Evolutionary conservation across 2,329 filamentous ascomycete species (phyloP).

Genomic region (Colletotrichum sojae): DNA sequence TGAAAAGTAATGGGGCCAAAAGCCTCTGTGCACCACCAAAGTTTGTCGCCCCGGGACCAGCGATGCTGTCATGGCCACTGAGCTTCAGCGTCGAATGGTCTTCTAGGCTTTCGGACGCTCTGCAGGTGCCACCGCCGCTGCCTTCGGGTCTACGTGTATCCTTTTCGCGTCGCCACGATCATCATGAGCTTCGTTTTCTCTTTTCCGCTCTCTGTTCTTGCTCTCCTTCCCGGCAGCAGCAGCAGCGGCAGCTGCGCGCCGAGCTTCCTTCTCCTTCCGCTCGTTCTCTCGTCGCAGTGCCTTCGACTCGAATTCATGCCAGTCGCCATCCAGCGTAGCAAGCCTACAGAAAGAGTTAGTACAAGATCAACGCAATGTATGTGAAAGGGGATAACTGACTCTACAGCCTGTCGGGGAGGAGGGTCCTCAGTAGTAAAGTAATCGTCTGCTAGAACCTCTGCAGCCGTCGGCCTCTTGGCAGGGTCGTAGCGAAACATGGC

Average conservation of each 20-base stretch:
- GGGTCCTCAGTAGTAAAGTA: constrained; percentile 93
- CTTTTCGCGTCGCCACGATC: constrained; percentile 51
- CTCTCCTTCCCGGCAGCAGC: constrained; percentile 52
- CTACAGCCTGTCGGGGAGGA: constrained; percentile 80
- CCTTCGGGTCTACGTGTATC: constrained; percentile 38
- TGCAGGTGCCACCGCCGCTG: constrained; percentile 3
- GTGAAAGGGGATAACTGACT: constrained; percentile 69
- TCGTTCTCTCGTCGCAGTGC: constrained; percentile 92
- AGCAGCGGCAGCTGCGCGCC: constrained; percentile 51
- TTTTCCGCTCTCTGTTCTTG: constrained; percentile 56
- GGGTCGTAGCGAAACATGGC: constrained; percentile 95
- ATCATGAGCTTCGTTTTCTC: constrained; percentile 50
- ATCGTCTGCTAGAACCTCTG: constrained; percentile 85
- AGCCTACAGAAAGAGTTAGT: constrained; percentile 68
- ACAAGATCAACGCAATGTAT: constrained; percentile 19
- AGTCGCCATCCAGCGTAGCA: constrained; percentile 87
- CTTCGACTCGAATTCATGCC: constrained; percentile 99
- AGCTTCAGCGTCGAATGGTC: not conserved
- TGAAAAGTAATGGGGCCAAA: too few species aligned
- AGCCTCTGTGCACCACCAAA: too few species aligned
- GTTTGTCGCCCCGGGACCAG: not conserved
- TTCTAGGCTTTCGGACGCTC: constrained; percentile 34
- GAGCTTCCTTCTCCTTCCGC: constrained; percentile 69
- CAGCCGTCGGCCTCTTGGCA: constrained; percentile 83
- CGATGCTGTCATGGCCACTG: not conserved